Percentiles rank a stretch among this genome's conserved stretches.
Evolutionary conservation across 2,329 filamentous ascomycete species (phyloP).

Genomic region (Fusarium tuaranense): DNA sequence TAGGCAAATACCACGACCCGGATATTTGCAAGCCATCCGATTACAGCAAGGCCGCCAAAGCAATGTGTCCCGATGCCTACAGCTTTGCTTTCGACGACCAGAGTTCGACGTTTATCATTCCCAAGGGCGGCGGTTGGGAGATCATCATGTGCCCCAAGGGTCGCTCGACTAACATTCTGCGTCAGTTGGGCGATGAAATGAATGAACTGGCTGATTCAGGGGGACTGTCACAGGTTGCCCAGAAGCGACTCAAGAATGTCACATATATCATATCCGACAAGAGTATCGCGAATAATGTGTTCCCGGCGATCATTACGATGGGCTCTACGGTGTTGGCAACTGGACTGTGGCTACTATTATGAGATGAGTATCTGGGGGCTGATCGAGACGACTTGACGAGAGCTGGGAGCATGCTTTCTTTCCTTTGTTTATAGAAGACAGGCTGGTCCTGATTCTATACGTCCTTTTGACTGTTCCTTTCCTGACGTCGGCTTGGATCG

Average conservation of each 20-base stretch:
- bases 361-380: conserved; percentile 16
- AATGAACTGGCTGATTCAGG: conserved; percentile 59
- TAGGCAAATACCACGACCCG: conserved; percentile 73
- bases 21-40: conserved; percentile 73
- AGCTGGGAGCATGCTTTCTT: conserved; percentile 7
- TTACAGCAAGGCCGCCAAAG: conserved; percentile 78
- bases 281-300: conserved; percentile 38
- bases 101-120: conserved; percentile 71
- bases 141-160: conserved; percentile 80
- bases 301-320: conserved; percentile 27
- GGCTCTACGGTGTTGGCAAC: conserved; percentile 18
- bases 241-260: conserved; percentile 48
- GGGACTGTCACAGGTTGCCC: conserved; percentile 48
- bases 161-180: conserved; percentile 69
- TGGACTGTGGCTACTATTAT: conserved; percentile 33
- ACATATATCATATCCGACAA: conserved; percentile 51
- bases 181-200: conserved; percentile 63
- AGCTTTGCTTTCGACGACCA: conserved; percentile 76
- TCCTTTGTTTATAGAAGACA: conserved; percentile 22
- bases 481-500: conserved; percentile 3
- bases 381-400: background rate
- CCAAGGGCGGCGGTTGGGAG: conserved; percentile 79
- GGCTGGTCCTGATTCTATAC: conserved; percentile 28
- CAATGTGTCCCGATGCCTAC: conserved; percentile 86
- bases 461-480: background rate